phyloP scores from a whole-genome alignment of 106 monocot genomes.

The Ottelia alismoides region DNA sequence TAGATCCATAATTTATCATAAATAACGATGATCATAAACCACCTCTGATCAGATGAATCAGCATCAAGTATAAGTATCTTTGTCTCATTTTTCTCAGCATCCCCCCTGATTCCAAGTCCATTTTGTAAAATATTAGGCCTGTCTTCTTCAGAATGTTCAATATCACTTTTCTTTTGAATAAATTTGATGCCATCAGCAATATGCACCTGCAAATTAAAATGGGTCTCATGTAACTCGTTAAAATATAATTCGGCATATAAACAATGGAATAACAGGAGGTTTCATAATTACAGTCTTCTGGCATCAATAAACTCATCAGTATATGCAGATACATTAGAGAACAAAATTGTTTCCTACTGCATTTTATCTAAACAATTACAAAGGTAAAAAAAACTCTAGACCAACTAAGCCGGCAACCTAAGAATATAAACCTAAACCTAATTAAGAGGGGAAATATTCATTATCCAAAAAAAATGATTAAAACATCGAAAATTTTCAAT shows the following conservation, averaged over 20 bases:
- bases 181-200: constrained; percentile 74
- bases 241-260: background rate
- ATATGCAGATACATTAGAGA: background rate
- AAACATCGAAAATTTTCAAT: too few species aligned
- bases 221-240: background rate
- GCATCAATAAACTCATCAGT: background rate
- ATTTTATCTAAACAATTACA: background rate
- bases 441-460: too few species aligned
- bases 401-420: too few species aligned
- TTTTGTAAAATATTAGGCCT: background rate
- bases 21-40: background rate
- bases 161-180: constrained; percentile 23
- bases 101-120: background rate
- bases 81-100: background rate
- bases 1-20: background rate
- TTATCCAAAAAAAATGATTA: too few species aligned
- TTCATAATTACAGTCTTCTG: background rate
- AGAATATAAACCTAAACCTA: too few species aligned
- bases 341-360: background rate
- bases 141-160: constrained; percentile 1
- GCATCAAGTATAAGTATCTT: constrained; percentile 84
- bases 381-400: background rate
- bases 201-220: constrained; percentile 37
- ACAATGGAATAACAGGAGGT: background rate
- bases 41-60: constrained; percentile 87